Evolutionary conservation across 1,139 yeast species (phyloP), one percentile per base, ranked within the genome.

Genomic region (Blastobotrys persicus): DNA sequence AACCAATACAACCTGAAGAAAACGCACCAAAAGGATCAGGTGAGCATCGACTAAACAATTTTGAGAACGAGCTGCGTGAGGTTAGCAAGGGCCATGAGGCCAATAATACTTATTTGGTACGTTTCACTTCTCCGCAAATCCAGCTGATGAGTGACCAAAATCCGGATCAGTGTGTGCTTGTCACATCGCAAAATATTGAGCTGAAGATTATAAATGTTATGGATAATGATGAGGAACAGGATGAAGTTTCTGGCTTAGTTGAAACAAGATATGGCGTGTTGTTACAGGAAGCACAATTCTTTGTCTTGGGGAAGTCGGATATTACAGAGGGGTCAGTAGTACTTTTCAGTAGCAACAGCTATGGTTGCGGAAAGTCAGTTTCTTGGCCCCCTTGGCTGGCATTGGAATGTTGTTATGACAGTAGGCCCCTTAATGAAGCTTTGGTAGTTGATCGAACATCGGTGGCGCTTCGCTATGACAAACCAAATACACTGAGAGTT

Each of bases 331-430:
- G 74, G 6, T 71, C 73, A 2, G 73, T 74, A 49, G 62, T 72
- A 13, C 67, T 76, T 38, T 74, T 75, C 56, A 66, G 71, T 42
- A 57, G 64, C 11, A 63, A 65, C 34, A 67, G 65, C 12, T 74
- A 71, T 53, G 76, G 76, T 3, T 60, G 73, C 45, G 66, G 67
- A 28, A 59, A 62, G 12, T 58, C 66, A 6, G 46, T 55, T 16
- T 60, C 66, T 14, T 88, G 96, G 96, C 92, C 95, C 0, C 95
- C 96, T 1, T 85, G 92, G 88, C 67, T 88, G 32, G 64, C 74
- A 1, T 59, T 80, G 46, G 98, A 91, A 63, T 75, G 85, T 52
- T 82, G 89, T 56, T 85, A 85, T 60, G 85, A 86, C 49, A 77
- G 81, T n/a, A 65, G 75, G 0, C 74, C 83, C 59, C 67, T 84